Conservation (phyloP, 2,329 filamentous ascomycete species). For the Harringtonia lauricola region DNA sequence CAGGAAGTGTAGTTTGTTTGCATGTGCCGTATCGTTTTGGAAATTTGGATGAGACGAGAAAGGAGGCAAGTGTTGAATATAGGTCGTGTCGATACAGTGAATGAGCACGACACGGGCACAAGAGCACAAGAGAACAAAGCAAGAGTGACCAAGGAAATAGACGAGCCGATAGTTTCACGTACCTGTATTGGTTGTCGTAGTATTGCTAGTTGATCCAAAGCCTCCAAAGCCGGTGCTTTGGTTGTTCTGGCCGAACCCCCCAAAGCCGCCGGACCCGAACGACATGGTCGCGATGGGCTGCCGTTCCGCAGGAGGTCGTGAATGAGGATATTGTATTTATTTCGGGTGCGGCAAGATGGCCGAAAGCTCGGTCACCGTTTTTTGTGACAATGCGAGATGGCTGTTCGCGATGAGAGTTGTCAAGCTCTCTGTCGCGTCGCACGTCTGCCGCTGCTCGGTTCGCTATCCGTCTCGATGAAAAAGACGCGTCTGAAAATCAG, state of each 20-base stretch:
- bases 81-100: neutral
- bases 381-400: no score
- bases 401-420: no score
- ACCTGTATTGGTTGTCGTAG: constrained; percentile 39
- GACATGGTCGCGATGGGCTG: constrained; percentile 32
- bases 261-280: constrained; percentile 38
- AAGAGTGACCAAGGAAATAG: constrained; percentile 7
- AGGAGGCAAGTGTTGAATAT: constrained; percentile 6
- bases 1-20: constrained; percentile 1
- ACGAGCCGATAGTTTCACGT: constrained; percentile 23
- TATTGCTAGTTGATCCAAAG: constrained; percentile 35
- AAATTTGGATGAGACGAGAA: neutral
- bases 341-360: no score
- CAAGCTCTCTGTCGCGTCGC: no score
- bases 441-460: no score
- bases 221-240: constrained; percentile 43
- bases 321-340: neutral
- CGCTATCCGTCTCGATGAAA: no score
- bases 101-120: neutral
- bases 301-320: neutral
- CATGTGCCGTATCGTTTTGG: neutral
- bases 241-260: constrained; percentile 51
- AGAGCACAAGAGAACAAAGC: neutral
- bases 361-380: no score
- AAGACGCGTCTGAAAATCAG: no score